These are phyloP conservation scores for Blastocystis sp. DNA, from an alignment of 352 stramenopile genomes.

Conservation along the genomic window DNA sequence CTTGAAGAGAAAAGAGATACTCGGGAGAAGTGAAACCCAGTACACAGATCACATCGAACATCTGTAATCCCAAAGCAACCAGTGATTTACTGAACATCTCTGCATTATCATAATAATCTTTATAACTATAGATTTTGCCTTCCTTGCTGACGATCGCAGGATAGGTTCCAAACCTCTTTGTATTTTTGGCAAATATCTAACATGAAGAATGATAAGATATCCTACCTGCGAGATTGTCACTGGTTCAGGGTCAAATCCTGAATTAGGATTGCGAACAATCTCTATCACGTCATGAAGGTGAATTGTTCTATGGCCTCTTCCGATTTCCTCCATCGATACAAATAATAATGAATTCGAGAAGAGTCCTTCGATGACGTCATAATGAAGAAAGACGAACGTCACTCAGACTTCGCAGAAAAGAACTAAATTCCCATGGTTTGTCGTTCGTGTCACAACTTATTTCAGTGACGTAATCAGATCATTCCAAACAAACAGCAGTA, in stretches of 20 bases:
- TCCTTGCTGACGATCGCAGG: constrained; percentile 32
- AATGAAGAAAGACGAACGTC: too few relatives aligned
- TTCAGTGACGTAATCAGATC: too few relatives aligned
- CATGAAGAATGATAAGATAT: not conserved
- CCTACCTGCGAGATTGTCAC: not conserved
- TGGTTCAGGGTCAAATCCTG: constrained; percentile 22
- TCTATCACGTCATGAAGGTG: constrained; percentile 40
- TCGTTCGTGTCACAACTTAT: too few relatives aligned
- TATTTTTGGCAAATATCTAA: not conserved
- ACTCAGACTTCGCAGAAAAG: too few relatives aligned
- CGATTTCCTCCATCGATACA: too few relatives aligned
- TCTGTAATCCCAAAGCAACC: constrained; percentile 71
- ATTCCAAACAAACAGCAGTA: too few relatives aligned
- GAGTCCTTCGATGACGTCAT: too few relatives aligned
- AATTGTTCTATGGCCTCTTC: too few relatives aligned
- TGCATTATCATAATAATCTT: constrained; percentile 73
- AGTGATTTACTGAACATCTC: constrained; percentile 73
- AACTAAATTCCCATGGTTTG: too few relatives aligned
- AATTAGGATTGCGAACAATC: constrained; percentile 24
- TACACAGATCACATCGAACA: constrained; percentile 74
- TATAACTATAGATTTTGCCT: constrained; percentile 63
- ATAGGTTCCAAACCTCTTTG: not conserved
- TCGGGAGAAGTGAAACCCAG: constrained; percentile 77
- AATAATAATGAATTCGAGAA: too few relatives aligned
- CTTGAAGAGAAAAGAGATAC: constrained; percentile 76